A percentile compares a stretch with the other conserved stretches of the same genome.
phyloP scores from a whole-genome alignment of 306 rosid genomes.

The Dicorynia guianensis region DNA sequence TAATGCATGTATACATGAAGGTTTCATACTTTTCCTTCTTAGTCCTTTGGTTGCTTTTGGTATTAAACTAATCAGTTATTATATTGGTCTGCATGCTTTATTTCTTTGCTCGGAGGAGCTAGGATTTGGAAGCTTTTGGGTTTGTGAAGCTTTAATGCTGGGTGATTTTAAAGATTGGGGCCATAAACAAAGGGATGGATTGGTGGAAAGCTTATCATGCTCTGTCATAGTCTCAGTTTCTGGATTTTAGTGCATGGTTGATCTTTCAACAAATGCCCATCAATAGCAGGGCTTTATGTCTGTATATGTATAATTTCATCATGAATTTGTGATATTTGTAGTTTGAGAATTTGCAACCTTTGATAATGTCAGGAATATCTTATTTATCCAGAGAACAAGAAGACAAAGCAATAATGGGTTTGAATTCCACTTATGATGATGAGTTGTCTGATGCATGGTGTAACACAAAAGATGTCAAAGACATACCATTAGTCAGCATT shows the following conservation, averaged over 20 bases:
- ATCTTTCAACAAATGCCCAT: slow-evolving; percentile 3
- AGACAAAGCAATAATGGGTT: slow-evolving; percentile 57
- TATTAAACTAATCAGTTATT: slow-evolving; percentile 8
- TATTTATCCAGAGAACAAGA: slow-evolving; percentile 96
- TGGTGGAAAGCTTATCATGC: no score
- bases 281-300: slow-evolving; percentile 5
- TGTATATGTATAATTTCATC: no score
- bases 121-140: slow-evolving; percentile 9
- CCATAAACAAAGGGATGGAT: slow-evolving; percentile 3
- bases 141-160: slow-evolving; percentile 15
- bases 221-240: no score
- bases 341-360: slow-evolving; percentile 64
- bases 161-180: slow-evolving; percentile 15
- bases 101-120: slow-evolving; percentile 21
- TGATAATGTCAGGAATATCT: slow-evolving; percentile 93
- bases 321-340: slow-evolving; percentile 29
- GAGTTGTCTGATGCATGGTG: slow-evolving; percentile 47
- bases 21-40: slow-evolving; percentile 51
- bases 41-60: slow-evolving; percentile 29
- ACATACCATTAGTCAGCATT: slow-evolving; percentile 49
- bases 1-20: slow-evolving; percentile 85
- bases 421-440: slow-evolving; percentile 52
- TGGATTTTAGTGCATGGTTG: no score
- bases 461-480: slow-evolving; percentile 51
- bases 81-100: slow-evolving; percentile 27